Evolutionary conservation across 768 basidiomycete species (phyloP).

Genomic region (Termitomyces sp.): DNA sequence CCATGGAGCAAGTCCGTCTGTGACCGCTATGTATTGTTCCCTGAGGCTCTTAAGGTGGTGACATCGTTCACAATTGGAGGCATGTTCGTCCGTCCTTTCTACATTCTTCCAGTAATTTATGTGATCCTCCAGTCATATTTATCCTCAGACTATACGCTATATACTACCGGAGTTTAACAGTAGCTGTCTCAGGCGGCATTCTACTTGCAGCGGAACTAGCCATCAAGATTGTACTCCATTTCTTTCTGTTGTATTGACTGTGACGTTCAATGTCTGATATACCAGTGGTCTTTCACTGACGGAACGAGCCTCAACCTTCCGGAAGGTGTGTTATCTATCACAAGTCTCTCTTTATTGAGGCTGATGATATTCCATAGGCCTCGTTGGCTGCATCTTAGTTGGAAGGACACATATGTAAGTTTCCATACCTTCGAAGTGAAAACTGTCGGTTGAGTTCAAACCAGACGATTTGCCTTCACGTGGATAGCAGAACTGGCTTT

Average conservation of each 20-base stretch:
- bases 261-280: neutral
- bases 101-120: neutral
- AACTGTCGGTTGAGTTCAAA: neutral
- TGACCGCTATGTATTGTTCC: constrained; percentile 30
- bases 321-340: constrained; percentile 11
- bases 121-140: neutral
- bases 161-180: constrained; percentile 20
- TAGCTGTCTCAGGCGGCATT: constrained; percentile 19
- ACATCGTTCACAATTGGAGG: constrained; percentile 30
- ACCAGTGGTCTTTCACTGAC: constrained; percentile 27
- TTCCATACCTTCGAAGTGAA: neutral
- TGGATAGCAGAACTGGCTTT: constrained; percentile 37
- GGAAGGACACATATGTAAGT: neutral
- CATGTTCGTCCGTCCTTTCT: constrained; percentile 9
- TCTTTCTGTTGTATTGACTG: neutral
- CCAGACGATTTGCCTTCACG: constrained; percentile 31
- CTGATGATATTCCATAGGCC: constrained; percentile 16
- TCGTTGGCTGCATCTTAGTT: constrained; percentile 34
- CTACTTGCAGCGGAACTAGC: constrained; percentile 25
- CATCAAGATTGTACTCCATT: constrained; percentile 32
- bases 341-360: too few species aligned
- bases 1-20: constrained; percentile 31
- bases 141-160: constrained; percentile 22
- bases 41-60: constrained; percentile 32
- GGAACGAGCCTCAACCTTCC: constrained; percentile 29